Percentiles rank a stretch among this genome's conserved stretches.
These are phyloP conservation scores for Apostasia ramifera DNA, from an alignment of 106 monocot species.

Conservation along the genomic window DNA sequence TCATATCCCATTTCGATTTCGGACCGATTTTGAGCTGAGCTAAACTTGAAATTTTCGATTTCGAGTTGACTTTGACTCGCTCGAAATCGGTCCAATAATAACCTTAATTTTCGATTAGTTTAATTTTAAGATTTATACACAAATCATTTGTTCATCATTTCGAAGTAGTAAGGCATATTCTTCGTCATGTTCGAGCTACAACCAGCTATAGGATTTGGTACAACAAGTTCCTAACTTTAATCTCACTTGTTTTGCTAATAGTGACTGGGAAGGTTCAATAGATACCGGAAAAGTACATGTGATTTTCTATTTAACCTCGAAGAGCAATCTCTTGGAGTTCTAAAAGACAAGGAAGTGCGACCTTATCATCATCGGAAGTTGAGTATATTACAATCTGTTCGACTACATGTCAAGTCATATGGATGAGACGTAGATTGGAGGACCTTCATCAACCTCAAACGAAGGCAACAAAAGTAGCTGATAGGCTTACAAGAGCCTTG, in stretches of 20 bases:
- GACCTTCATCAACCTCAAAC: constrained; percentile 8
- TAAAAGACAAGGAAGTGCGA: constrained; percentile 14
- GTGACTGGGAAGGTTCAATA: constrained; percentile 11
- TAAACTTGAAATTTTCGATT: too few relatives aligned
- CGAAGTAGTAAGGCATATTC: constrained; percentile 9
- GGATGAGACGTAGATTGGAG: constrained; percentile 15
- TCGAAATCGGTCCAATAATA: too few relatives aligned
- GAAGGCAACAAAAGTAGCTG: not conserved
- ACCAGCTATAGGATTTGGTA: constrained; percentile 15
- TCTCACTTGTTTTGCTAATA: constrained; percentile 12
- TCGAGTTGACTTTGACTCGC: too few relatives aligned
- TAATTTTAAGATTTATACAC: too few relatives aligned
- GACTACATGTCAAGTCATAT: constrained; percentile 15
- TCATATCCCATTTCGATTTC: too few relatives aligned
- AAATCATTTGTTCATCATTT: too few relatives aligned
- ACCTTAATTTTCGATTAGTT: too few relatives aligned
- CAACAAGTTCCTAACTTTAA: not conserved
- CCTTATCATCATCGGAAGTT: constrained; percentile 16
- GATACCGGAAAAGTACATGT: constrained; percentile 12
- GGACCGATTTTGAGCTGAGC: too few relatives aligned
- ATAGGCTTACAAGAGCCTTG: constrained; percentile 4
- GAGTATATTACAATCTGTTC: constrained; percentile 10
- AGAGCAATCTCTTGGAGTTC: constrained; percentile 15
- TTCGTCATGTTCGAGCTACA: constrained; percentile 10
- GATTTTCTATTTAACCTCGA: constrained; percentile 4